Evolutionary conservation across 2,329 filamentous ascomycete species (phyloP).

Genomic region (Achaetomium macrosporum): DNA sequence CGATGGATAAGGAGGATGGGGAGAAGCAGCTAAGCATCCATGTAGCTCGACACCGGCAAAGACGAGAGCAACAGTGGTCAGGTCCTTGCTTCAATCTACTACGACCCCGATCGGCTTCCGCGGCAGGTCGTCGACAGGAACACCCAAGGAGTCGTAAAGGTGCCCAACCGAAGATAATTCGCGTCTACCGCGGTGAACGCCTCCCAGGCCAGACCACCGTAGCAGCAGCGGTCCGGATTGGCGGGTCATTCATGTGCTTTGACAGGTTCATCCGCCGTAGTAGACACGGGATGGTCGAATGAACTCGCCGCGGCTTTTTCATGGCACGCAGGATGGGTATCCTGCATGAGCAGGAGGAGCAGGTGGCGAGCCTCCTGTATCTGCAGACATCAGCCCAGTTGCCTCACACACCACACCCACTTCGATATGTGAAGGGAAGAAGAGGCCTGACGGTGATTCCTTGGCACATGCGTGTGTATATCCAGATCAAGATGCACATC

Average conservation of each 20-base stretch:
- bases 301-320: not conserved
- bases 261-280: not conserved
- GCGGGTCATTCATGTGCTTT: not conserved
- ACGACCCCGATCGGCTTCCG: not conserved
- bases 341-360: not conserved
- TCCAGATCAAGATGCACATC: not conserved
- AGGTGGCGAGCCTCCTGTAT: not conserved
- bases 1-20: not conserved
- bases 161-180: not conserved
- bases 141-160: not conserved
- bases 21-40: not conserved
- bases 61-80: too few species aligned
- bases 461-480: not conserved
- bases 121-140: not conserved
- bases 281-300: not conserved
- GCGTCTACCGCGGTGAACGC: not conserved
- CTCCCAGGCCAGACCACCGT: not conserved
- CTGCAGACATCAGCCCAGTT: constrained; percentile 1
- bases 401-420: not conserved
- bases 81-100: too few species aligned
- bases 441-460: not conserved
- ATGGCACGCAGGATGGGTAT: not conserved
- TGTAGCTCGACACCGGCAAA: too few species aligned
- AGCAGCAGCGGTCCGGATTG: not conserved
- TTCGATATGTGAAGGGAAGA: not conserved